A percentile compares a stretch with the other conserved stretches of the same genome.
Evolutionary conservation across 2,329 filamentous ascomycete genomes (phyloP).

Genomic region (Knoxdaviesia capensis): DNA sequence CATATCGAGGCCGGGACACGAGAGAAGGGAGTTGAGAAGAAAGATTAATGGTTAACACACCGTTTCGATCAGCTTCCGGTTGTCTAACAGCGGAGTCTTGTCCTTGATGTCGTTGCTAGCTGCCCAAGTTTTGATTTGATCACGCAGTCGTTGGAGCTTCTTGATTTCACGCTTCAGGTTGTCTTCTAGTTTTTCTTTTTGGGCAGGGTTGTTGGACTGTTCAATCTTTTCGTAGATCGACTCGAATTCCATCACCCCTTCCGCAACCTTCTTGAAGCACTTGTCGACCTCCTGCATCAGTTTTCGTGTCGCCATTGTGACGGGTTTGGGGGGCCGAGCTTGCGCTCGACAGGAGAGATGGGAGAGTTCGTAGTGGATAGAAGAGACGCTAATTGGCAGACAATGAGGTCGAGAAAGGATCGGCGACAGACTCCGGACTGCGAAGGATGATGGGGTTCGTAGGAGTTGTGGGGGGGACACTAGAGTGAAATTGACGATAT

Average conservation of each 20-base stretch:
- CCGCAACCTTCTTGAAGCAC: constrained; percentile 95
- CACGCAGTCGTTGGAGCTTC: constrained; percentile 90
- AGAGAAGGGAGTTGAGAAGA: background rate
- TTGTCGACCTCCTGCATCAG: constrained; percentile 96
- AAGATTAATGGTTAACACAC: constrained; percentile 28
- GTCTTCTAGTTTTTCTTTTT: constrained; percentile 97
- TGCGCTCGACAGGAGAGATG: background rate
- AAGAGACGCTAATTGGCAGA: background rate
- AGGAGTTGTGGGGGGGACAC: too few species aligned
- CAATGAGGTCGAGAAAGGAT: background rate
- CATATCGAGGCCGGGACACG: background rate
- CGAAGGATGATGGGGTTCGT: too few species aligned
- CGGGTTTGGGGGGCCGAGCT: background rate
- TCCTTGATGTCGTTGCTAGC: constrained; percentile 98
- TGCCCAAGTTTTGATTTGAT: constrained; percentile 99
- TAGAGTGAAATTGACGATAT: background rate
- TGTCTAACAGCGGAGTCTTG: constrained; percentile 83
- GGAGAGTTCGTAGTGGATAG: background rate
- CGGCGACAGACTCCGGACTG: too few species aligned
- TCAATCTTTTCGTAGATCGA: constrained; percentile 96
- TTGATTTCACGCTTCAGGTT: constrained; percentile 98
- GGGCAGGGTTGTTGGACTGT: constrained; percentile 73
- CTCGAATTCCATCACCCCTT: constrained; percentile 85
- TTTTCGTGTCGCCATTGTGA: constrained; percentile 78
- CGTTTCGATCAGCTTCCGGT: constrained; percentile 93